Base-by-base conservation (phyloP, 2,329 filamentous ascomycete species). In the Plectosphaerella sp. region DNA sequence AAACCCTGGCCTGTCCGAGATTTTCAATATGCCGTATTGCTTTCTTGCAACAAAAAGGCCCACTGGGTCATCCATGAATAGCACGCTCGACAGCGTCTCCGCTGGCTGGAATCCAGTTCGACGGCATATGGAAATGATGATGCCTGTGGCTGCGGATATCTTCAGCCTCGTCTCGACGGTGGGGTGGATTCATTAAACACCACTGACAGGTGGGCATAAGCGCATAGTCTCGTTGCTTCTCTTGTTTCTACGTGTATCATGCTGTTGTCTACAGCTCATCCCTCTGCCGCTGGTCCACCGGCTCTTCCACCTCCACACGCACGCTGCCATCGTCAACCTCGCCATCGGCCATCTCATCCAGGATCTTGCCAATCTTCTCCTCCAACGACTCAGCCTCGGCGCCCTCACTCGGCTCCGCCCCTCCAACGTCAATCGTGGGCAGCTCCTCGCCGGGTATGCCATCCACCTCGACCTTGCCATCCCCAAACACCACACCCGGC, bases 321-420 rank as follows among this genome's bases (percentile, higher is more conserved):
- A 12, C 11, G 28, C 8, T 33, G 28, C 28, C 28, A 33, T 33
- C 28, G 28, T 33, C 28, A 9, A 33, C 28, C 28, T 33, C 28
- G 28, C 28, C 28, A 12, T 33, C 59, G 35, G 52, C 55, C n/a
- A 57, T 53, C 42, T 56, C 61, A 48, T 77, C 75, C 46, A 84
- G 73, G 45, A 83, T 76, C 61, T 73, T 77, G 36, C 75, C 77
- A 18, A 89, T 72, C 55, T 80, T 66, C 36, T 82, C 79, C 8
- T 77, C 63, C 59, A 82, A 62, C 8, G 72, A 71, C 12, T 74
- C 73, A 11, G 61, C 67, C 7, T 58, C 62, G 42, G 59, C 61
- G 12, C 63, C 66, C 18, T 60, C 59, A 43, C 41, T 43, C 41
- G n/a, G n/a, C 41, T 20, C 18, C 10, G 41, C 12, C 67, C 52